These are phyloP conservation scores for Cladosporium sp. DNA, from an alignment of 2,329 filamentous ascomycete species.

Conservation along the genomic window DNA sequence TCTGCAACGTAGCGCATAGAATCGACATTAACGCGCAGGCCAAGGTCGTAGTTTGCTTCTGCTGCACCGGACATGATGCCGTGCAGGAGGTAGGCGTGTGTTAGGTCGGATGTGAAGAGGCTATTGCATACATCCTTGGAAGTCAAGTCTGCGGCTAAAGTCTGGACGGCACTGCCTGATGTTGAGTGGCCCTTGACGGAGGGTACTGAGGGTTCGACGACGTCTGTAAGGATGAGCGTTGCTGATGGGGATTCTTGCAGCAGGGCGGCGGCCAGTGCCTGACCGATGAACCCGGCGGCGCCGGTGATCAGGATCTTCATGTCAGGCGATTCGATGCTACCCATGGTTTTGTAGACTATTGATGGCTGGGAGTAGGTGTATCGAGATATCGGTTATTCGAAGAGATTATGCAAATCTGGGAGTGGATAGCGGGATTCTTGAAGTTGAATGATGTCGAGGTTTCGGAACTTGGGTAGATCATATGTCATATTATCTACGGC, in stretches of 20 bases:
- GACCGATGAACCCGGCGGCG: slow-evolving; percentile 42
- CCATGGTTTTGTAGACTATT: background rate
- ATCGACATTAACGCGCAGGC: slow-evolving; percentile 41
- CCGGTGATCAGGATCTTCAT: slow-evolving; percentile 38
- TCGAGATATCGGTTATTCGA: no score
- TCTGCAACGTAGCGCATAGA: slow-evolving; percentile 41
- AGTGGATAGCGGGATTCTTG: no score
- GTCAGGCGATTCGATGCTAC: background rate
- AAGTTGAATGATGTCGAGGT: no score
- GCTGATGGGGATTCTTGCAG: background rate
- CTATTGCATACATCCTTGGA: background rate
- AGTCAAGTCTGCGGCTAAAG: background rate
- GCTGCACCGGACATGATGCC: slow-evolving; percentile 45
- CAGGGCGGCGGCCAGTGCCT: slow-evolving; percentile 39
- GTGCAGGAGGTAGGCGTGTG: slow-evolving; percentile 43
- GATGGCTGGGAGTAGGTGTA: no score
- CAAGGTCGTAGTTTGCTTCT: slow-evolving; percentile 43
- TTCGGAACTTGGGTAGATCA: no score
- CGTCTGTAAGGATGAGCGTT: background rate
- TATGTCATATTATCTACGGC: no score
- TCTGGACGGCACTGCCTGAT: background rate
- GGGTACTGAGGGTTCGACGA: slow-evolving; percentile 25
- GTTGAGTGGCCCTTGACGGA: slow-evolving; percentile 13
- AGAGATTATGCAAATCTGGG: no score
- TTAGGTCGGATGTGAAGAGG: slow-evolving; percentile 29